Evolutionary conservation across 1,284 basidiomycete species (phyloP).

Genomic region (Moesziomyces antarcticus): DNA sequence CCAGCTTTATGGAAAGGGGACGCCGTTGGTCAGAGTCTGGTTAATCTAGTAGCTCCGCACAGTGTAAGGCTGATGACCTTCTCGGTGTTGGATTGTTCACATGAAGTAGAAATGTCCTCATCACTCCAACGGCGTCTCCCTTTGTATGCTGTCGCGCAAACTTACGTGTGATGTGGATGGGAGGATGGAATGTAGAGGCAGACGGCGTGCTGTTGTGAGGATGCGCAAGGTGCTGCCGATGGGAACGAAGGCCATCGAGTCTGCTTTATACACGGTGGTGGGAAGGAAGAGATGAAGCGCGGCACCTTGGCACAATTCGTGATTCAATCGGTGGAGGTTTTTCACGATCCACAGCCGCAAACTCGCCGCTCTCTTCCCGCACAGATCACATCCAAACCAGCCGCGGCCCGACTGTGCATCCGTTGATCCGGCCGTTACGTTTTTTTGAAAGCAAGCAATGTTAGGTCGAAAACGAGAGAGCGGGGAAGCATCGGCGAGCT

Average conservation of each 20-base stretch:
- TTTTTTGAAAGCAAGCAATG: background rate
- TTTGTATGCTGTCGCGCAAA: too few relatives aligned
- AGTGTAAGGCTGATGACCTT: constrained; percentile 42
- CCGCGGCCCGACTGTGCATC: constrained; percentile 14
- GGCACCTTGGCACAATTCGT: too few relatives aligned
- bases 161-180: background rate
- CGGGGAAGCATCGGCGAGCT: background rate
- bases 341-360: too few relatives aligned
- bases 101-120: constrained; percentile 51
- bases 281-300: constrained; percentile 20
- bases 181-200: background rate
- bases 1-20: background rate
- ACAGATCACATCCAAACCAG: constrained; percentile 11
- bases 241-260: constrained; percentile 6
- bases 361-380: constrained; percentile 1
- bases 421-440: background rate
- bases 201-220: background rate
- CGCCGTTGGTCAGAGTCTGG: constrained; percentile 45
- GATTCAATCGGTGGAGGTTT: too few relatives aligned
- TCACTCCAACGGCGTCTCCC: constrained; percentile 15
- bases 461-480: background rate
- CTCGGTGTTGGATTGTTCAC: constrained; percentile 61
- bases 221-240: background rate
- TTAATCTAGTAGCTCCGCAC: constrained; percentile 53
- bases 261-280: constrained; percentile 5